phyloP scores from a whole-genome alignment of 768 basidiomycete genomes.

The Boletellus ananas region DNA sequence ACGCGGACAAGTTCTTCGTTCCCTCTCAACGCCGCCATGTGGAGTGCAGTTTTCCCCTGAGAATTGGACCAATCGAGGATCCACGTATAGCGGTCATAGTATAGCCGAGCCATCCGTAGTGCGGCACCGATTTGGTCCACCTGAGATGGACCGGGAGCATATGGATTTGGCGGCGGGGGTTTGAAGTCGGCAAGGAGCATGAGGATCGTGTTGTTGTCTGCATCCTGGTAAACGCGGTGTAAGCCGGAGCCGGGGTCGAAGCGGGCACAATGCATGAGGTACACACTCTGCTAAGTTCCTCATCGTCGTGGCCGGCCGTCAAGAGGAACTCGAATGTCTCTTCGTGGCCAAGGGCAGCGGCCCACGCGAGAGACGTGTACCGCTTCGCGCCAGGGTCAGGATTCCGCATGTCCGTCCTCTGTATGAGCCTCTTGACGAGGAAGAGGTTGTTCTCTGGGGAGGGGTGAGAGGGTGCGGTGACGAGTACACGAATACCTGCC shows the following conservation, averaged over 20 bases:
- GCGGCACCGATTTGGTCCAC: slow-evolving; percentile 68
- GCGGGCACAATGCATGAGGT: slow-evolving; percentile 3
- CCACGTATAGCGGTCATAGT: slow-evolving; percentile 82
- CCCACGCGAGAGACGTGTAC: slow-evolving; percentile 89
- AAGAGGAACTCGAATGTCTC: slow-evolving; percentile 93
- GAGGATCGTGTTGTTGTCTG: slow-evolving; percentile 89
- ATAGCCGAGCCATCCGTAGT: slow-evolving; percentile 82
- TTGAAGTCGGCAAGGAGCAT: slow-evolving; percentile 87
- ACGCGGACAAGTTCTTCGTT: slow-evolving; percentile 88
- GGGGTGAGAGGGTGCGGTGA: slow-evolving; percentile 13
- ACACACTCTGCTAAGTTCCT: slow-evolving; percentile 84
- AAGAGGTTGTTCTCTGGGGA: slow-evolving; percentile 88
- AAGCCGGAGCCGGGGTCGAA: slow-evolving; percentile 14
- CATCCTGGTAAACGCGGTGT: slow-evolving; percentile 54
- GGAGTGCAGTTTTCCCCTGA: slow-evolving; percentile 86
- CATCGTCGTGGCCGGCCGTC: slow-evolving; percentile 85
- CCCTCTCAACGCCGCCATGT: slow-evolving; percentile 83
- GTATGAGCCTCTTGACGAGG: slow-evolving; percentile 82
- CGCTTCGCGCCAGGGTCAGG: slow-evolving; percentile 72
- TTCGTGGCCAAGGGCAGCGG: slow-evolving; percentile 82
- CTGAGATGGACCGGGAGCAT: slow-evolving; percentile 44
- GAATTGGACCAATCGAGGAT: slow-evolving; percentile 91
- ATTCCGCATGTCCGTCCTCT: slow-evolving; percentile 87
- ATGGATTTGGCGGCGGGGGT: slow-evolving; percentile 45
- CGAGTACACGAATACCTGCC: slow-evolving; percentile 37